phyloP scores from a whole-genome alignment of 2,329 filamentous ascomycete genomes.

The Aspergillus ochraceoroseus region DNA sequence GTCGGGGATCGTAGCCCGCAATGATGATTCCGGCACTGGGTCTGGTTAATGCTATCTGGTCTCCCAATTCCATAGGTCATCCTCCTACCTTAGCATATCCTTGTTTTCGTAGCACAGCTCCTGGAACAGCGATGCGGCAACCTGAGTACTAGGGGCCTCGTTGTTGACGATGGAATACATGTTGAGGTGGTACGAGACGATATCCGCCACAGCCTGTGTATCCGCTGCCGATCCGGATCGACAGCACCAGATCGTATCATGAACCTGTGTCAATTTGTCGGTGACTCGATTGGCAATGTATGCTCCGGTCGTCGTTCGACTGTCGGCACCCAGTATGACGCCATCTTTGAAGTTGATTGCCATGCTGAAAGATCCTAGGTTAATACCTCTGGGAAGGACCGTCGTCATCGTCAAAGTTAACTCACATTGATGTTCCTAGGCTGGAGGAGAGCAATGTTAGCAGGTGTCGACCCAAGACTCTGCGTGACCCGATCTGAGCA shows the following conservation, averaged over 20 bases:
- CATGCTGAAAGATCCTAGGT: conserved; percentile 60
- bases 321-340: conserved; percentile 94
- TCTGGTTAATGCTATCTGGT: no score
- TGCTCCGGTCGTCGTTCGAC: conserved; percentile 90
- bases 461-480: conserved; percentile 22
- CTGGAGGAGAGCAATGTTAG: conserved; percentile 47
- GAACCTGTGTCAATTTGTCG: conserved; percentile 96
- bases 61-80: no score
- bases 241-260: conserved; percentile 99
- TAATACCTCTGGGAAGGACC: not conserved
- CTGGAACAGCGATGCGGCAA: conserved; percentile 91
- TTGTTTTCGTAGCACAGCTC: conserved; percentile 98
- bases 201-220: conserved; percentile 95
- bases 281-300: conserved; percentile 99
- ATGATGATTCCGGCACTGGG: conserved; percentile 90
- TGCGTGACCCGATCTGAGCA: conserved; percentile 23
- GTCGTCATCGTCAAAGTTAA: conserved; percentile 16
- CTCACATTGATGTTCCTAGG: conserved; percentile 95
- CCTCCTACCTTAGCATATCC: conserved; percentile 73
- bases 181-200: conserved; percentile 92
- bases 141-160: conserved; percentile 87
- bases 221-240: conserved; percentile 95
- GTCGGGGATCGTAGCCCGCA: conserved; percentile 91
- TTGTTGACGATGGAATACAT: conserved; percentile 88
- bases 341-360: conserved; percentile 98